Base-by-base conservation (phyloP, 2,329 filamentous ascomycete species). In the Nectriaceae sp. region DNA sequence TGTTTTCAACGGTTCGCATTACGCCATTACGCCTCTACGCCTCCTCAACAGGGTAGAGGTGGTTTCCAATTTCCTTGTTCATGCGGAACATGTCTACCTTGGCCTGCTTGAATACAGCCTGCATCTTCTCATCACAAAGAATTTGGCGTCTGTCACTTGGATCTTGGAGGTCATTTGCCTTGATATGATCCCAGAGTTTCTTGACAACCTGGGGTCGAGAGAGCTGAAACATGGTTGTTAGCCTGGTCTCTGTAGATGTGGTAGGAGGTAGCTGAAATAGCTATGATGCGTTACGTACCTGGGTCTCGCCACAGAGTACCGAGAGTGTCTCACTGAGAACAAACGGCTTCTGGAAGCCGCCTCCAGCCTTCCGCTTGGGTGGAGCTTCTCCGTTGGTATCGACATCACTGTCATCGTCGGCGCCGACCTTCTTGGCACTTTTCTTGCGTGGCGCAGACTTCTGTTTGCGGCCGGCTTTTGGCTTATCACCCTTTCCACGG, bases 61-160 rank as follows among this genome's bases (percentile, higher is more conserved):
- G 93, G 66, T 88, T 86, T 54, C 89, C 90, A 11, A 97, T 83
- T 15, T 96, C 83, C 76, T 97, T 97, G 77, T 96, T 97, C 93
- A 99, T 97, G 59, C 90, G 92, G 71, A 99, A 99, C 94, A 99
- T 99, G 71, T 97, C 90, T 42, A 99, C 88, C 63, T 83, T 89
- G 63, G 91, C 84, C 64, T 88, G 82, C 70, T 96, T 96, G 75
- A 99, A 99, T 6, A 99, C 88, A 5, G 88, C 88, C 52, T 89
- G 85, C 87, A 99, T 88, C 59, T 84, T 85, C 20, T 96, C 90
- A 70, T 99, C 94, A 72, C 94, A 99, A 21, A 84, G 76, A 55
- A 99, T 99, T 60, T 96, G 90, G 19, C 94, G 88, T 69, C 92
- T 93, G 74, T 99, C 93, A 55, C 70, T 83, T 1, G 92, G 93